A percentile compares a stretch with the other conserved stretches of the same genome.
phyloP scores from a whole-genome alignment of 1,284 basidiomycete species.

The Coriolopsis trogii region DNA sequence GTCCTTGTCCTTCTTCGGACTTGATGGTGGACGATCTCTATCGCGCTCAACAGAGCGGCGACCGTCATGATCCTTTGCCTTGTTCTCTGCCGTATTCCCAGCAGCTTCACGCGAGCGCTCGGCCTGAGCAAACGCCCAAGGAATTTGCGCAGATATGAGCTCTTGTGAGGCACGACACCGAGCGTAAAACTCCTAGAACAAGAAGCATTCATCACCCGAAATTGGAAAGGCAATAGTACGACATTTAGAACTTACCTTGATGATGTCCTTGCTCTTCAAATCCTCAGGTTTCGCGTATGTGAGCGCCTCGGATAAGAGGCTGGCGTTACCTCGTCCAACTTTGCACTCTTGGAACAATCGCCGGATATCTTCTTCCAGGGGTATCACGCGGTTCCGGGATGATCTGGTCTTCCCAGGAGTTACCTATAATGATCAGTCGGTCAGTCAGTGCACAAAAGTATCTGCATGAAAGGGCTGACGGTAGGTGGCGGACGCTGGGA shows the following conservation, averaged over 20 bases:
- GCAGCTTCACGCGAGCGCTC: conserved; percentile 51
- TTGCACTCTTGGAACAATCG: conserved; percentile 79
- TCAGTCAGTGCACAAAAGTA: not conserved
- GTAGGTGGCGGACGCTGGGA: conserved; percentile 20
- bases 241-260: conserved; percentile 57
- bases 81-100: conserved; percentile 13
- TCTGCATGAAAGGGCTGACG: conserved; percentile 13
- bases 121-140: conserved; percentile 78
- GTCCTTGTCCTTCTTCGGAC: conserved; percentile 32
- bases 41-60: conserved; percentile 17
- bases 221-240: no score
- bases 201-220: no score
- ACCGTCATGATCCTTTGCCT: conserved; percentile 21
- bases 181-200: conserved; percentile 65
- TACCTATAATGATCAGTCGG: conserved; percentile 7
- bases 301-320: conserved; percentile 65
- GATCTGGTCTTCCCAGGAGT: conserved; percentile 34
- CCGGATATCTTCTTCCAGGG: conserved; percentile 76
- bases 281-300: conserved; percentile 68
- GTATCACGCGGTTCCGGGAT: conserved; percentile 61
- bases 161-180: conserved; percentile 77
- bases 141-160: conserved; percentile 72
- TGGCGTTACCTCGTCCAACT: conserved; percentile 73
- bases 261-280: conserved; percentile 58
- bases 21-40: conserved; percentile 18